A percentile compares a stretch with the other conserved stretches of the same genome.
These are phyloP conservation scores for Amanita pseudoporphyria DNA, from an alignment of 768 basidiomycete species.

Conservation along the genomic window DNA sequence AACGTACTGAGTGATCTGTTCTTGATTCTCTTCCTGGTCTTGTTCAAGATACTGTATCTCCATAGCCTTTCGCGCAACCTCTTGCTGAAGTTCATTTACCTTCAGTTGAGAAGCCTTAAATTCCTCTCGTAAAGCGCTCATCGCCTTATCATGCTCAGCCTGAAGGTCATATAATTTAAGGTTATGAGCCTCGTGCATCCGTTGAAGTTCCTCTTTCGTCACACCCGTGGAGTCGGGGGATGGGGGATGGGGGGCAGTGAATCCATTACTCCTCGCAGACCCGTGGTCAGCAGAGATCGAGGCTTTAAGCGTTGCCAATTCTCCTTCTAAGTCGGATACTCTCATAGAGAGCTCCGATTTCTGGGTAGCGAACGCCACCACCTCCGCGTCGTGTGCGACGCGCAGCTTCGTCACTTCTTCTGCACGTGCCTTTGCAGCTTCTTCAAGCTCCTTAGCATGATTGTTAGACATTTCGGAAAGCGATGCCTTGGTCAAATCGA, in stretches of 20 bases:
- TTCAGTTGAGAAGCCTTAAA: constrained; percentile 41
- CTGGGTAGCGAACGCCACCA: constrained; percentile 42
- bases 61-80: constrained; percentile 64
- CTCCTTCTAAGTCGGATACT: constrained; percentile 72
- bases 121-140: constrained; percentile 44
- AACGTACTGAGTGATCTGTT: constrained; percentile 73
- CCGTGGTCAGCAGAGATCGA: constrained; percentile 37
- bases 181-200: constrained; percentile 78
- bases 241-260: constrained; percentile 25
- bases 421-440: constrained; percentile 56
- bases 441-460: constrained; percentile 67
- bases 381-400: constrained; percentile 49
- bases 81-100: constrained; percentile 46
- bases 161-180: constrained; percentile 68
- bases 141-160: constrained; percentile 51
- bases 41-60: constrained; percentile 74
- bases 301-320: constrained; percentile 57
- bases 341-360: constrained; percentile 53
- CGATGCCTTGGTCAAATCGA: constrained; percentile 60
- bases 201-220: constrained; percentile 69
- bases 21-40: constrained; percentile 69
- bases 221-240: constrained; percentile 31
- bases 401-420: constrained; percentile 62
- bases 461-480: constrained; percentile 61
- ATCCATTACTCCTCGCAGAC: constrained; percentile 49